Evolutionary conservation across 768 basidiomycete species (phyloP), one percentile per base, ranked within the genome.

Genomic region (Pholiota molesta): DNA sequence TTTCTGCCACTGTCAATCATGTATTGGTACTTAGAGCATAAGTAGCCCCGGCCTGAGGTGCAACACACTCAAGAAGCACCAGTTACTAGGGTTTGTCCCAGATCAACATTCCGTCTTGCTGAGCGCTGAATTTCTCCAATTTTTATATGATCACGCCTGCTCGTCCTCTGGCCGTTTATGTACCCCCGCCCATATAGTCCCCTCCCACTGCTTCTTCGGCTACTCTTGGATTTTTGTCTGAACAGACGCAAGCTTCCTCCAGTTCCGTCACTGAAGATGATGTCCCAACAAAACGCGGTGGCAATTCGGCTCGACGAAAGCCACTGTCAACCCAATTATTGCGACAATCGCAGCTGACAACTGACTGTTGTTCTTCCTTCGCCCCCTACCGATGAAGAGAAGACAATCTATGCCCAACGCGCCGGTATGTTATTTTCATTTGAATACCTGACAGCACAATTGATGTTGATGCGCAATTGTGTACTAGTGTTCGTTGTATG

Each of bases 351-450:
- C 59, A 14, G 65, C 69, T 54, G 71, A 72, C 55, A 37, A 55
- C 21, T 62, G 11, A 59, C 66, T 21, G 42, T 72, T 35, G 57
- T 70, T 47, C 59, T 72, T n/a, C 71, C 71, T 23, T 61, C 59
- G 44, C 69, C 69, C n/a, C 71, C 71, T 37, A 66, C 65, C 9
- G 66, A 68, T 42, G 55, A 60, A 1, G 69, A 70, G 58, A 70
- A 71, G 62, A 65, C 57, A 28, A 44, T 67, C 14, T 71, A 71
- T 55, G 63, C 62, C 17, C 62, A 67, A 69, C 68, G 29, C 65
- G 68, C 53, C 62, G 70, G 65, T 69, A 60, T 29, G 62, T 28
- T n/a, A 14, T n/a, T 33, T 16, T 63, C 57, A 66, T 69, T 47
- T 69, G 64, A 61, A 26, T 28, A 5, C 9, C 3, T 26, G 23